These are phyloP conservation scores for Malassezia furfur DNA, from an alignment of 1,284 basidiomycete species.

Conservation along the genomic window DNA sequence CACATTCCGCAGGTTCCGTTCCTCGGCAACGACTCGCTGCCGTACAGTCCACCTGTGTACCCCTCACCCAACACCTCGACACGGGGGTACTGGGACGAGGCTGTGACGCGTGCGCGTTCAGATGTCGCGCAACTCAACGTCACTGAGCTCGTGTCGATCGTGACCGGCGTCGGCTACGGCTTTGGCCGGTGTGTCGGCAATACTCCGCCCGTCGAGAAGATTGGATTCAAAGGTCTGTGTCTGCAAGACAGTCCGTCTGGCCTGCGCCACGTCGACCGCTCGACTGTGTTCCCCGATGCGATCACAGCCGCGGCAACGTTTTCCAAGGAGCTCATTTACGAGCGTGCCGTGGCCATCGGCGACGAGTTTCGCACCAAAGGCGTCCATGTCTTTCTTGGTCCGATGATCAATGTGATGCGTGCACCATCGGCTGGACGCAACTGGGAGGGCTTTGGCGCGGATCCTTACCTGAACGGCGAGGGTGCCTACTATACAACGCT, in stretches of 20 bases:
- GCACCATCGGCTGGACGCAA: conserved; percentile 62
- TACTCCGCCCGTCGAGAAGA: conserved; percentile 52
- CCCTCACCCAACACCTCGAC: conserved; percentile 27
- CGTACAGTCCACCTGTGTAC: conserved; percentile 31
- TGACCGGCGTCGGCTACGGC: conserved; percentile 46
- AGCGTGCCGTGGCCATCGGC: conserved; percentile 66
- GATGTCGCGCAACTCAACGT: conserved; percentile 49
- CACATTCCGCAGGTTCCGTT: conserved; percentile 17
- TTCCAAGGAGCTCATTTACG: conserved; percentile 63
- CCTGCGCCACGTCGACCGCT: conserved; percentile 51
- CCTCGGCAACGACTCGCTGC: conserved; percentile 27
- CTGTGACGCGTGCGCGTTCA: conserved; percentile 51
- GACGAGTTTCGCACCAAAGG: conserved; percentile 70
- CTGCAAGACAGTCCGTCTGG: conserved; percentile 56
- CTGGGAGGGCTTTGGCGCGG: conserved; percentile 59
- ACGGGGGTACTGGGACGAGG: conserved; percentile 56
- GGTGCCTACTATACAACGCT: conserved; percentile 30
- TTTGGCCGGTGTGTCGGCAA: conserved; percentile 37
- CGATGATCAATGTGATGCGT: conserved; percentile 52
- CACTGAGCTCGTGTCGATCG: conserved; percentile 52
- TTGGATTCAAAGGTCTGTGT: conserved; percentile 62
- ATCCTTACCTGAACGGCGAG: conserved; percentile 39
- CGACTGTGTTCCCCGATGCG: conserved; percentile 59
- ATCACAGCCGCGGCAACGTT: conserved; percentile 64
- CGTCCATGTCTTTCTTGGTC: conserved; percentile 61